Evolutionary conservation across 768 basidiomycete genomes (phyloP).

Genomic region (Boletus bicolor): DNA sequence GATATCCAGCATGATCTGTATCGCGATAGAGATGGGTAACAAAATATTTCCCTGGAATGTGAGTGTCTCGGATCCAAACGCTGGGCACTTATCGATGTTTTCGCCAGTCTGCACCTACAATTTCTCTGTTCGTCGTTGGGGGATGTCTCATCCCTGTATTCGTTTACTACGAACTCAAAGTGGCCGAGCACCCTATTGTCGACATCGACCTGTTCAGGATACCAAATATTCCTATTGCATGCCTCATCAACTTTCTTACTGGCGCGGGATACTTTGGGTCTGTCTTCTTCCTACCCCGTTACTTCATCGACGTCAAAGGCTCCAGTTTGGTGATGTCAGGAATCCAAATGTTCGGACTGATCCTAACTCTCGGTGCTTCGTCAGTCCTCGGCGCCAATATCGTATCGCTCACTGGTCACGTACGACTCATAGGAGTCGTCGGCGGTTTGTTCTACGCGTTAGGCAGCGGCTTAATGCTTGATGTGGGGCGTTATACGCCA

Average conservation of each 20-base stretch:
- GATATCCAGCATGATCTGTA: slow-evolving; percentile 35
- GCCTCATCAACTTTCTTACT: slow-evolving; percentile 37
- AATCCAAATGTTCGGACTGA: slow-evolving; percentile 36
- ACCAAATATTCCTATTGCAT: slow-evolving; percentile 35
- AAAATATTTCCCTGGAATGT: slow-evolving; percentile 36
- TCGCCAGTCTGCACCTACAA: slow-evolving; percentile 29
- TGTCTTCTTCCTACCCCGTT: slow-evolving; percentile 38
- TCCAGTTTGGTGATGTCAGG: slow-evolving; percentile 33
- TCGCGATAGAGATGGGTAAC: slow-evolving; percentile 39
- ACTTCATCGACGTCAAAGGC: slow-evolving; percentile 37
- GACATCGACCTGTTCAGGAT: slow-evolving; percentile 33
- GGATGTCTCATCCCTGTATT: slow-evolving; percentile 33
- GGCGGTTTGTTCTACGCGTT: slow-evolving; percentile 34
- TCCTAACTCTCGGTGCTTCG: slow-evolving; percentile 32
- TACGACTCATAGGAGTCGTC: slow-evolving; percentile 30
- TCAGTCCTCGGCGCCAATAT: slow-evolving; percentile 36
- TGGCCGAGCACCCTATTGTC: slow-evolving; percentile 33
- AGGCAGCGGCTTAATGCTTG: slow-evolving; percentile 33
- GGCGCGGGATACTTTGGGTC: slow-evolving; percentile 37
- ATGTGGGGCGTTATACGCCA: slow-evolving; percentile 30
- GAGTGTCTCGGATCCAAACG: slow-evolving; percentile 6
- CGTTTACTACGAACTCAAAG: slow-evolving; percentile 33
- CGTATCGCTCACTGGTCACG: slow-evolving; percentile 30
- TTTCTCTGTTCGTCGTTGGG: slow-evolving; percentile 29
- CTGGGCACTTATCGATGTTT: slow-evolving; percentile 2